phyloP scores from a whole-genome alignment of 164 flowering plant genomes.

The Annona squamosa region DNA sequence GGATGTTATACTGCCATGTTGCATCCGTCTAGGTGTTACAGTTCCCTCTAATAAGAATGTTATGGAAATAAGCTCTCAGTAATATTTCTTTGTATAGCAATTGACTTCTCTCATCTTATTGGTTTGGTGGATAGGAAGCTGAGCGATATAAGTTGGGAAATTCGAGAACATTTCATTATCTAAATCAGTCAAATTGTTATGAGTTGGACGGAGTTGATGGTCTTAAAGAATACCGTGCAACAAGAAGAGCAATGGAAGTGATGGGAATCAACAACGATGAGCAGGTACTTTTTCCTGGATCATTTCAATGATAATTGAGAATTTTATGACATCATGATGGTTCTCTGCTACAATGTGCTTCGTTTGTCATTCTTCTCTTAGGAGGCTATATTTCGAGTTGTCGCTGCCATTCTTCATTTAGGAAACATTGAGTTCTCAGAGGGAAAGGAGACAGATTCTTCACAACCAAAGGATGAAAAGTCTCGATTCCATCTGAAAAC shows the following conservation, averaged over 20 bases:
- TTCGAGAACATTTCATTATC: slow-evolving; percentile 68
- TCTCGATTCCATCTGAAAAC: slow-evolving; percentile 61
- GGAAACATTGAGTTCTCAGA: slow-evolving; percentile 75
- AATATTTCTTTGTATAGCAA: not conserved
- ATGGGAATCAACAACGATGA: slow-evolving; percentile 69
- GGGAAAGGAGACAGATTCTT: slow-evolving; percentile 64
- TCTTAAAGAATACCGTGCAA: slow-evolving; percentile 64
- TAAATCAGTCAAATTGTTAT: slow-evolving; percentile 72
- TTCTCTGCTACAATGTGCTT: too few relatives aligned
- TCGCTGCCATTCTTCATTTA: slow-evolving; percentile 83
- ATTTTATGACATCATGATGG: too few relatives aligned
- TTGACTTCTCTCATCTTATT: not conserved
- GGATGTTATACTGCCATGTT: too few relatives aligned
- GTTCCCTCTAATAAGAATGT: too few relatives aligned
- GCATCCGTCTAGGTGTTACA: too few relatives aligned
- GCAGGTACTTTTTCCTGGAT: slow-evolving; percentile 42
- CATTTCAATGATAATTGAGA: too few relatives aligned
- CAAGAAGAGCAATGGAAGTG: slow-evolving; percentile 78
- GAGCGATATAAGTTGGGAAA: slow-evolving; percentile 61
- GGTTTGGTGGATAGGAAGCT: slow-evolving; percentile 20
- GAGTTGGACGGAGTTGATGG: slow-evolving; percentile 73
- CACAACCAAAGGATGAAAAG: slow-evolving; percentile 72
- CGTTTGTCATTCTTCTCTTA: slow-evolving; percentile 11
- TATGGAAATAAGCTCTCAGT: not conserved
- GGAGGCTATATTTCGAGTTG: slow-evolving; percentile 83